Evolutionary conservation across 1,284 basidiomycete genomes (phyloP), one percentile per base, ranked within the genome.

Genomic region (Microbotryomycetes sp.): DNA sequence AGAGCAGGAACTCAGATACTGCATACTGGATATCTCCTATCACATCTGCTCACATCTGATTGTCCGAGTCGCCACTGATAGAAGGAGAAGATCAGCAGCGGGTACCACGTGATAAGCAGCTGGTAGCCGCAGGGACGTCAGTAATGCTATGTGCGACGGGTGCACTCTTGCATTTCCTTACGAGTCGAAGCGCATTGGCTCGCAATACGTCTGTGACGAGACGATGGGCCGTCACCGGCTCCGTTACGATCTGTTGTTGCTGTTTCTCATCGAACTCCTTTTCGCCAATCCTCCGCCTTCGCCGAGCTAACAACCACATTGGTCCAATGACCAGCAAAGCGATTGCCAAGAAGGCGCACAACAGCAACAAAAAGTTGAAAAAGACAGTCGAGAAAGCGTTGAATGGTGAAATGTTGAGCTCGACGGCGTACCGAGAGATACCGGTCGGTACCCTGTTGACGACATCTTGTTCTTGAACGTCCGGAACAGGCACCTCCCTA

Each of bases 41-140:
- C n/a, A n/a, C n/a, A n/a, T n/a, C n/a, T 2, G 45, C 57, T 47
- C 45, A 55, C 58, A 26, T 60, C 58, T 23, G 6, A 16, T 5
- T 26, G 13, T 0, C 67, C 67, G 35, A 94, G 79, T 0, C 86
- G 87, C 88, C 90, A 94, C 73, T 94, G 91, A 75, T 86, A 90
- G 72, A 94, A 83, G 6, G 82, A 78, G 70, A 94, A 89, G 61
- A 87, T 81, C 66, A 84, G 76, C 58, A 91, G 76, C 7, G 91
- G 91, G 52, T 83, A 77, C 64, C 84, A 78, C 35, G 81, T 77
- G 54, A 87, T 76, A 26, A 91, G 74, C 24, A 79, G 82, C 85
- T 89, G 70, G 23, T 9, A 41, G 18, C 9, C 35, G n/a, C n/a
- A n/a, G n/a, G n/a, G n/a, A n/a, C n/a, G n/a, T n/a, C n/a, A n/a